These are phyloP conservation scores for Helichrysum umbraculigerum DNA, from an alignment of 129 eudicot genomes.

Conservation along the genomic window DNA sequence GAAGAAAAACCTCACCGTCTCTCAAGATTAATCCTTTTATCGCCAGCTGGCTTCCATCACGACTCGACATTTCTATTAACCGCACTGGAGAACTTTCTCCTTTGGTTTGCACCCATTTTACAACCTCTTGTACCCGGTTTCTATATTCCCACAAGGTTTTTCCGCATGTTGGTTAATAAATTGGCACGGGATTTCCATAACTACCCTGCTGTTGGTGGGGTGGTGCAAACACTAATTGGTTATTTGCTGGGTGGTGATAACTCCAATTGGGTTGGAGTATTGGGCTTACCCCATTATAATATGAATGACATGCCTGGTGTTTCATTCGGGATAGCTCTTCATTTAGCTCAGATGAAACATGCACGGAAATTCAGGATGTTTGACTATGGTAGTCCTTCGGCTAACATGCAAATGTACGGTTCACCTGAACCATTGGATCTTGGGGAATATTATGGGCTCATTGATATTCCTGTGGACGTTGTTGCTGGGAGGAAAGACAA, in stretches of 20 bases:
- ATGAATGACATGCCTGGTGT: slow-evolving; percentile 99
- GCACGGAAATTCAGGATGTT: slow-evolving; percentile 65
- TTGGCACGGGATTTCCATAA: slow-evolving; percentile 95
- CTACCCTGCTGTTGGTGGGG: slow-evolving; percentile 94
- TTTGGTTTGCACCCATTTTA: slow-evolving; percentile 61
- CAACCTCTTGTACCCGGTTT: slow-evolving; percentile 67
- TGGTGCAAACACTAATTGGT: slow-evolving; percentile 88
- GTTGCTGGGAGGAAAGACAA: slow-evolving; percentile 85
- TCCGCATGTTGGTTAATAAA: slow-evolving; percentile 89
- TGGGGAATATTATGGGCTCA: slow-evolving; percentile 73
- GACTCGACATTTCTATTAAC: slow-evolving; percentile 66
- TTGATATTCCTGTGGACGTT: slow-evolving; percentile 87
- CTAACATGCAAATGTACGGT: slow-evolving; percentile 73
- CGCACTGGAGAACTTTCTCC: slow-evolving; percentile 48
- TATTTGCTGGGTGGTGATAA: slow-evolving; percentile 87
- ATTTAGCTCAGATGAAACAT: slow-evolving; percentile 79
- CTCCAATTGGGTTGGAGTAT: slow-evolving; percentile 93
- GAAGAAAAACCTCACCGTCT: slow-evolving; percentile 78
- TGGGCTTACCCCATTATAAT: slow-evolving; percentile 87
- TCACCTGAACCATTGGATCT: slow-evolving; percentile 79
- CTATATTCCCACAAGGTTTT: slow-evolving; percentile 87
- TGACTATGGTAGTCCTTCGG: slow-evolving; percentile 66
- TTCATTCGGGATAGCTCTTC: slow-evolving; percentile 74
- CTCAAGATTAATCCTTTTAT: slow-evolving; percentile 78
- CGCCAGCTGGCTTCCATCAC: slow-evolving; percentile 94